phyloP scores from a whole-genome alignment of 106 monocot species.

The Allium sativum region DNA sequence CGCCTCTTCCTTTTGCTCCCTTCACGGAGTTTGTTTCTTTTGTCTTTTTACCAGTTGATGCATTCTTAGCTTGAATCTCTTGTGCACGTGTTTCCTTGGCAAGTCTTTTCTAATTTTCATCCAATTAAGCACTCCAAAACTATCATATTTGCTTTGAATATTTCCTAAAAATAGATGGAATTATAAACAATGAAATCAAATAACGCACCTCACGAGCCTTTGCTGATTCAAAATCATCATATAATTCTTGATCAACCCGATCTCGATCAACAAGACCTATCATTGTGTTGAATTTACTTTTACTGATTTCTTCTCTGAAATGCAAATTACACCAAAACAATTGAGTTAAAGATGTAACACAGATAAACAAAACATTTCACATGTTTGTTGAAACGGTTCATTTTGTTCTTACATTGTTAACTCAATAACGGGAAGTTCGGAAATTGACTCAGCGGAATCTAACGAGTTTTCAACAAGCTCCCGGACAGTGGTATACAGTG shows the following conservation, averaged over 20 bases:
- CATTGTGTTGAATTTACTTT: conserved; percentile 86
- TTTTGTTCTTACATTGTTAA: conserved; percentile 54
- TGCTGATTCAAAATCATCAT: conserved; percentile 90
- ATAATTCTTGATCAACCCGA: conserved; percentile 77
- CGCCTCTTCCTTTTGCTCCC: conserved; percentile 67
- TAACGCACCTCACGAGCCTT: conserved; percentile 86
- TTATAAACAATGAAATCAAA: background rate
- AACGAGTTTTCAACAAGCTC: conserved; percentile 95
- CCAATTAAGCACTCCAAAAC: too few species aligned
- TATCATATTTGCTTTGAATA: too few species aligned
- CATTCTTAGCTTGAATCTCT: conserved; percentile 80
- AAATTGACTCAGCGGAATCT: conserved; percentile 96
- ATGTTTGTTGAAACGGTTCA: too few species aligned
- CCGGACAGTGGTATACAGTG: conserved; percentile 81
- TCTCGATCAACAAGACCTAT: conserved; percentile 86
- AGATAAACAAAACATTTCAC: too few species aligned
- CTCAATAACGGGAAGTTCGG: conserved; percentile 72
- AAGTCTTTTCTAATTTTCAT: conserved; percentile 59
- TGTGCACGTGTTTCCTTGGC: conserved; percentile 72
- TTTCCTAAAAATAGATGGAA: too few species aligned
- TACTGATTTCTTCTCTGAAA: conserved; percentile 83
- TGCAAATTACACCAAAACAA: background rate
- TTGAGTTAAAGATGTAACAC: too few species aligned
- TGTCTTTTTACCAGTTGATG: conserved; percentile 58
- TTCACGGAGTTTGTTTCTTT: conserved; percentile 48